Evolutionary conservation across 2,329 filamentous ascomycete genomes (phyloP).

Genomic region (Alternaria panax): DNA sequence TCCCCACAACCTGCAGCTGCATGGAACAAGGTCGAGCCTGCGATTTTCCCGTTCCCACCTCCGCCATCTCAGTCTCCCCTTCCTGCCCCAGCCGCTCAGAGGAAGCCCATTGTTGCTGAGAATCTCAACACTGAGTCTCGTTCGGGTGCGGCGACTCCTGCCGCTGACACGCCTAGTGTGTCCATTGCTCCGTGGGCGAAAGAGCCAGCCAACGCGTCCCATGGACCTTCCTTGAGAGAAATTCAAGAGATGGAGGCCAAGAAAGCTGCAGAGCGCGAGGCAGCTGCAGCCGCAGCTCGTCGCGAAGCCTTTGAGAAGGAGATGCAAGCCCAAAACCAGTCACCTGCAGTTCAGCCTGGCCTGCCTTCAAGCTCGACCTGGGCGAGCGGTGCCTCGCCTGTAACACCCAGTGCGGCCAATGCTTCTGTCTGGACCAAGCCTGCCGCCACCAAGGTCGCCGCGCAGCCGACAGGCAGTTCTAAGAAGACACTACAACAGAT

Average conservation of each 20-base stretch:
- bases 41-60: constrained; percentile 81
- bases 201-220: constrained; percentile 74
- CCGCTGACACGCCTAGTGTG: constrained; percentile 68
- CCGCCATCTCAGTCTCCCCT: constrained; percentile 80
- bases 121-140: constrained; percentile 68
- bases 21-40: constrained; percentile 69
- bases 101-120: constrained; percentile 85
- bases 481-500: constrained; percentile 97
- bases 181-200: constrained; percentile 96
- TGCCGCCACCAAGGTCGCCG: constrained; percentile 57
- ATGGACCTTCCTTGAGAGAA: constrained; percentile 91
- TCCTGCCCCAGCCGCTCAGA: constrained; percentile 87
- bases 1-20: constrained; percentile 62
- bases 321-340: constrained; percentile 67
- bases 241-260: constrained; percentile 96
- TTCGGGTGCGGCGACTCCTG: constrained; percentile 80
- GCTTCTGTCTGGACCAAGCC: constrained; percentile 70
- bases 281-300: constrained; percentile 77
- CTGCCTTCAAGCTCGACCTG: constrained; percentile 89
- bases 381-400: constrained; percentile 76
- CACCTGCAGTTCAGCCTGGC: constrained; percentile 70
- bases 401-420: constrained; percentile 60
- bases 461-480: constrained; percentile 51
- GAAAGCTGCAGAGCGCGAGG: constrained; percentile 88
- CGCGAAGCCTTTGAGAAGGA: constrained; percentile 84